Evolutionary conservation across 345 rosid species (phyloP).

Genomic region (Rhizophora apiculata): DNA sequence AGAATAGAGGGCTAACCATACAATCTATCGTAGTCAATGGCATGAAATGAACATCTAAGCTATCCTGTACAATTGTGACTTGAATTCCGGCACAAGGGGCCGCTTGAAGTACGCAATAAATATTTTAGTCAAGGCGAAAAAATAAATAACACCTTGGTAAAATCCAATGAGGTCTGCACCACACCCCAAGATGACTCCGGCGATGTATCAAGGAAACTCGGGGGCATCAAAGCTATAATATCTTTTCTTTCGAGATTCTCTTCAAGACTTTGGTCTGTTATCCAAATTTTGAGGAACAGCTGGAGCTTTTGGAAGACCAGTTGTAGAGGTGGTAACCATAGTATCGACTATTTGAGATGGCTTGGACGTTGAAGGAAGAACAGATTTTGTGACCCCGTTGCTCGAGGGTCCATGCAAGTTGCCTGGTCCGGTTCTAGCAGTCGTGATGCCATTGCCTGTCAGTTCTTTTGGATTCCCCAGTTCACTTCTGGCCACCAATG

Average conservation of each 20-base stretch:
- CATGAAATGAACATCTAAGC: slow-evolving; percentile 8
- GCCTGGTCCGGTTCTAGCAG: slow-evolving; percentile 43
- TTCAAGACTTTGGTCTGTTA: slow-evolving; percentile 38
- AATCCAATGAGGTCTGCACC: slow-evolving; percentile 12
- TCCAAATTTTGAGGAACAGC: slow-evolving; percentile 43
- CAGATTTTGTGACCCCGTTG: slow-evolving; percentile 49
- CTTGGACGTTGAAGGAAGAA: slow-evolving; percentile 28
- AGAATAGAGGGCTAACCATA: slow-evolving; percentile 14
- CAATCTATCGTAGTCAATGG: slow-evolving; percentile 19
- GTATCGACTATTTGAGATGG: slow-evolving; percentile 32
- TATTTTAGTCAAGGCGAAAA: slow-evolving; percentile 14
- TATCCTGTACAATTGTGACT: slow-evolving; percentile 23
- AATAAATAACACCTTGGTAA: slow-evolving; percentile 18
- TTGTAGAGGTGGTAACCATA: slow-evolving; percentile 21
- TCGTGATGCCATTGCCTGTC: slow-evolving; percentile 33
- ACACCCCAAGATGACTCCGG: slow-evolving; percentile 5
- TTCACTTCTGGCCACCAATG: slow-evolving; percentile 60
- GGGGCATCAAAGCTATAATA: slow-evolving; percentile 16
- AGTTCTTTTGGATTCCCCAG: slow-evolving; percentile 42
- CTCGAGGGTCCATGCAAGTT: slow-evolving; percentile 38
- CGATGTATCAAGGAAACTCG: slow-evolving; percentile 1
- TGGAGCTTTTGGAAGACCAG: slow-evolving; percentile 40
- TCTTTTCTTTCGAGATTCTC: slow-evolving; percentile 16
- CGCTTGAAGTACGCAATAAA: not conserved
- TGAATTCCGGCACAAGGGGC: slow-evolving; percentile 11